Percentiles rank a stretch among this genome's conserved stretches.
phyloP scores from a whole-genome alignment of 345 rosid species.

The Citrus australasica region DNA sequence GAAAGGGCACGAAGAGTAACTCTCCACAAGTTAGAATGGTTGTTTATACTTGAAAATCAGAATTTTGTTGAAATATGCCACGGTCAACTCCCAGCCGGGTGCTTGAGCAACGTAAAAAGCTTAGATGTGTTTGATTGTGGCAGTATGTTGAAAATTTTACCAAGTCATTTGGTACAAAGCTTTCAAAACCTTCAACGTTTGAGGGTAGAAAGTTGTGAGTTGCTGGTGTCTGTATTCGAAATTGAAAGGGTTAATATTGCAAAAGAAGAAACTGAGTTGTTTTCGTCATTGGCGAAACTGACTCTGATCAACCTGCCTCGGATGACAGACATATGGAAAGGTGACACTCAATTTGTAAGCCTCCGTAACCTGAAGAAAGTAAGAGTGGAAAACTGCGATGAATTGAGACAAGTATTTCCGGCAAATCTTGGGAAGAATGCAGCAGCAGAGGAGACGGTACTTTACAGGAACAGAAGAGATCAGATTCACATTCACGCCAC shows the following conservation, averaged over 20 bases:
- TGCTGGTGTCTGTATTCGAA: not conserved
- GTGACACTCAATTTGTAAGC: not conserved
- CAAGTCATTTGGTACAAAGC: not conserved
- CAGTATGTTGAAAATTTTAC: not conserved
- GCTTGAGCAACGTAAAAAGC: not conserved
- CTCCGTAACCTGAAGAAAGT: not conserved
- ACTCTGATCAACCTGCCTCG: not conserved
- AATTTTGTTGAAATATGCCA: not conserved
- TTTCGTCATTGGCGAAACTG: not conserved
- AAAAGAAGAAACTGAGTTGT: not conserved
- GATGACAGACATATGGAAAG: not conserved
- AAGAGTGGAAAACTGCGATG: accelerated
- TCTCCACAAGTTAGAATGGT: not conserved
- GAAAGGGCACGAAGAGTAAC: not conserved
- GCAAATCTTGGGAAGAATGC: not conserved
- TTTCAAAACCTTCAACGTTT: not conserved
- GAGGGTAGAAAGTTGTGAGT: accelerated
- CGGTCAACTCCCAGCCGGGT: not conserved
- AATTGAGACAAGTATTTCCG: not conserved
- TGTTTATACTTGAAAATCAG: accelerated
- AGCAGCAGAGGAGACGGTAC: not conserved
- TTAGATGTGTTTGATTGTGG: accelerated
- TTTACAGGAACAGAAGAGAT: not conserved
- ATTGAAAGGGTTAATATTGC: not conserved
- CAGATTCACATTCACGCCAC: not conserved